These are phyloP conservation scores for Usnea hakonensis DNA, from an alignment of 495 filamentous ascomycete species.

Conservation along the genomic window DNA sequence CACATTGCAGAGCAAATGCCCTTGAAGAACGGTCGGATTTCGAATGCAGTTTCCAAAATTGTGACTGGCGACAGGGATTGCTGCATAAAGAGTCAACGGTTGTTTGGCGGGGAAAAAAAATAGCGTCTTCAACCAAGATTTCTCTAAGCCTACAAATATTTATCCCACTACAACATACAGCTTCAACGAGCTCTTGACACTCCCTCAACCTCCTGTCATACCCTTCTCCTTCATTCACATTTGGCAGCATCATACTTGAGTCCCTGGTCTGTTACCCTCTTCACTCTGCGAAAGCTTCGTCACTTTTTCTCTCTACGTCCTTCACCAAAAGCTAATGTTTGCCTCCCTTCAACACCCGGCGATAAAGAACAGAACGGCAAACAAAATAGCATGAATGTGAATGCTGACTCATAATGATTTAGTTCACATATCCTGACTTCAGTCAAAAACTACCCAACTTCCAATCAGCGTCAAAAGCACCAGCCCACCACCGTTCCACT, in stretches of 20 bases:
- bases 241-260: not conserved
- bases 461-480: not conserved
- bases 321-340: not conserved
- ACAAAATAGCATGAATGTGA: not conserved
- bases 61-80: constrained; percentile 6
- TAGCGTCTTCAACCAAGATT: not conserved
- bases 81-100: constrained; percentile 2
- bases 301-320: not conserved
- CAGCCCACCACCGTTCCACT: not conserved
- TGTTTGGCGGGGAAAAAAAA: constrained; percentile 4
- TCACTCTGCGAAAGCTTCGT: not conserved
- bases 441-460: not conserved
- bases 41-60: constrained; percentile 7
- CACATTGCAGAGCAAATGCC: constrained; percentile 11
- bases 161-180: not conserved
- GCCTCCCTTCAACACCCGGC: not conserved
- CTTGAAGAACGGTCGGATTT: constrained; percentile 2
- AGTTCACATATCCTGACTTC: not conserved
- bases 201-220: not conserved
- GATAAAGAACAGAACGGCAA: not conserved
- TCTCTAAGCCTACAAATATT: not conserved
- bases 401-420: not conserved
- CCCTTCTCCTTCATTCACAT: not conserved
- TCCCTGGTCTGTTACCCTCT: not conserved
- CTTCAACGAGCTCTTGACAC: not conserved